Base-by-base conservation (phyloP, 768 basidiomycete genomes). In the Amanita pseudoporphyria region DNA sequence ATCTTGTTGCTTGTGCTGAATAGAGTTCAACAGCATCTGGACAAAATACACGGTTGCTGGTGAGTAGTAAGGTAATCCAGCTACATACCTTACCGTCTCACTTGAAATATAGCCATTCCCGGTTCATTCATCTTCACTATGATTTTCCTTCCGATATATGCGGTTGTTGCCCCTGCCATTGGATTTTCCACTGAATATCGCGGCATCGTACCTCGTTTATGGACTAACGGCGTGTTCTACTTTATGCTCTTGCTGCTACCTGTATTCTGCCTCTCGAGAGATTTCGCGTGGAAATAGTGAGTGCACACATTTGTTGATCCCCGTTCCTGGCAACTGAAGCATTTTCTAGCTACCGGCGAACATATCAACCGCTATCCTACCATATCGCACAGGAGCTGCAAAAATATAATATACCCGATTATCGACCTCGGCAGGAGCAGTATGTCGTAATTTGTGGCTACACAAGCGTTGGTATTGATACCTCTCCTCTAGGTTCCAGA, bases 301-400 rank as follows among this genome's bases (percentile, higher is more conserved):
- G 90, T 76, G 24, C 35, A n/a, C n/a, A 40, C 44, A 26, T 14
- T 33, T 21, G 36, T 47, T 47, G 26, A 35, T 28, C 47, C 54
- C 32, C 30, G 37, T 47, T 56, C 24, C 21, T n/a, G 42, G 28
- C 31, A n/a, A 41, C 38, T 44, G 36, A 49, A 42, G 36, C 40
- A 31, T 51, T 6, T 1, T 30, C 46, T 56, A 94, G 92, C 64
- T 98, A 96, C 63, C 82, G 84, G 52, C 75, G 95, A 56, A 93
- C 95, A 22, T 96, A 96, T 67, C 69, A 68, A 55, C 95, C 96
- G 0, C 75, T 81, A 33, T 84, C 94, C n/a, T 99, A 98, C 64
- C 96, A 99, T 60, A 91, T 99, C 58, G 93, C 93, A 0, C 95
- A 98, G 62, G 96, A 99, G 62, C 77, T 99, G n/a, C 95, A 98